A percentile compares a stretch with the other conserved stretches of the same genome.
These are phyloP conservation scores for Rhodotorula kratochvilovae DNA, from an alignment of 768 basidiomycete species.

Conservation along the genomic window DNA sequence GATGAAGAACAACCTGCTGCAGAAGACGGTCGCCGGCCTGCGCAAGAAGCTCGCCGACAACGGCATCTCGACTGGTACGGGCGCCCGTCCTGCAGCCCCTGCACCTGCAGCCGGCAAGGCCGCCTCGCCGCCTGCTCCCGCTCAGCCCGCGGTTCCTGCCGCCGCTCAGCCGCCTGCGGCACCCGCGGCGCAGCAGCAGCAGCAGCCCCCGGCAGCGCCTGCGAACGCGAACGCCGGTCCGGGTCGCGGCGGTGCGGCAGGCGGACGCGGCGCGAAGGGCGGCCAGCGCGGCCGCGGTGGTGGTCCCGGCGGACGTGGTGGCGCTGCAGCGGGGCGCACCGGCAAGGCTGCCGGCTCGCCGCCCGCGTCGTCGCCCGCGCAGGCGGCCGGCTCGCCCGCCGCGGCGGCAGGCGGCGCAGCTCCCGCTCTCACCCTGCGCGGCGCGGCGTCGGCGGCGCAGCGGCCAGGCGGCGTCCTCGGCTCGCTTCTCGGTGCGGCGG, in stretches of 20 bases:
- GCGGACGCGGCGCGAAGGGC: constrained; percentile 41
- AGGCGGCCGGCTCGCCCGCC: not conserved
- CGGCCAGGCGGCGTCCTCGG: constrained; percentile 25
- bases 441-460: not conserved
- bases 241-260: constrained; percentile 46
- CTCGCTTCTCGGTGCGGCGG: constrained; percentile 8
- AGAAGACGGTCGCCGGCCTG: constrained; percentile 33
- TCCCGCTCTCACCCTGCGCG: constrained; percentile 1
- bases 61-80: not conserved
- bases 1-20: constrained; percentile 33
- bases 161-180: constrained; percentile 39
- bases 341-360: constrained; percentile 14
- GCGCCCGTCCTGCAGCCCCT: constrained; percentile 29
- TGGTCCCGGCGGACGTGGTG: constrained; percentile 34
- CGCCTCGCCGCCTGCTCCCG: constrained; percentile 15
- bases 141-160: constrained; percentile 29
- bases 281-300: constrained; percentile 46
- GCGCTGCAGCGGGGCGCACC: constrained; percentile 11
- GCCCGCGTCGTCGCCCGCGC: not conserved
- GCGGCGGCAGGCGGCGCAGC: not conserved
- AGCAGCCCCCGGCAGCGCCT: constrained; percentile 29
- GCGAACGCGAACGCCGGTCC: constrained; percentile 42
- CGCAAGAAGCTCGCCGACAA: constrained; percentile 38
- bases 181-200: constrained; percentile 42
- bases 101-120: constrained; percentile 35